A percentile compares a stretch with the other conserved stretches of the same genome.
Evolutionary conservation across 1,284 basidiomycete genomes (phyloP).

Genomic region (Moesziomyces aphidis): DNA sequence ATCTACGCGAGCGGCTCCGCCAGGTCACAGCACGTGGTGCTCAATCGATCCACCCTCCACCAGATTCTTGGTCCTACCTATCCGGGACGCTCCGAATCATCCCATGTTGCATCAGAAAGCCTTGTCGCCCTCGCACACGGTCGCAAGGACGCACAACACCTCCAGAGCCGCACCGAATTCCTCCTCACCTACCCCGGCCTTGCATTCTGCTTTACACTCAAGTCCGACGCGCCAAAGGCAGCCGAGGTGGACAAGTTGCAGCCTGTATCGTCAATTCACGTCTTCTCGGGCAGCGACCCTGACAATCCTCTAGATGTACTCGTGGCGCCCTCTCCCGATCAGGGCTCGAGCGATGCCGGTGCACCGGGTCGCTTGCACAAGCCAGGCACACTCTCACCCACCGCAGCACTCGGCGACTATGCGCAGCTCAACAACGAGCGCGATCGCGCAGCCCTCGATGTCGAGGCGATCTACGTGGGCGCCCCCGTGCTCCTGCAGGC

Average conservation of each 20-base stretch:
- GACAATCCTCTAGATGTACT: slow-evolving; percentile 38
- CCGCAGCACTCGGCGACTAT: slow-evolving; percentile 19
- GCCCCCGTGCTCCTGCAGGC: slow-evolving; percentile 25
- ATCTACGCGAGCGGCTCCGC: slow-evolving; percentile 23
- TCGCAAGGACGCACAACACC: neutral
- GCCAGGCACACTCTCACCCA: slow-evolving; percentile 30
- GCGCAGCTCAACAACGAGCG: slow-evolving; percentile 29
- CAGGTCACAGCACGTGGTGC: slow-evolving; percentile 12
- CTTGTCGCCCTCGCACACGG: slow-evolving; percentile 6
- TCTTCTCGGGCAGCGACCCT: slow-evolving; percentile 38
- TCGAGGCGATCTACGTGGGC: slow-evolving; percentile 37
- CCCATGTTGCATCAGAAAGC: slow-evolving; percentile 6
- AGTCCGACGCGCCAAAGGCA: slow-evolving; percentile 10
- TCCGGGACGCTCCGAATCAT: slow-evolving; percentile 27
- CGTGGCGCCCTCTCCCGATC: slow-evolving; percentile 7
- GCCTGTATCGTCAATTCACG: slow-evolving; percentile 42
- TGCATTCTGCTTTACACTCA: slow-evolving; percentile 39
- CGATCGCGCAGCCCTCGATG: slow-evolving; percentile 39
- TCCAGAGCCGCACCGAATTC: slow-evolving; percentile 22
- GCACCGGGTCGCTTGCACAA: slow-evolving; percentile 7
- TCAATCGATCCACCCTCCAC: slow-evolving; percentile 48
- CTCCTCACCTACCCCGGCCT: slow-evolving; percentile 47
- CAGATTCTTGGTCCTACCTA: slow-evolving; percentile 51
- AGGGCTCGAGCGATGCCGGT: neutral
- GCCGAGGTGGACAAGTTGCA: slow-evolving; percentile 41